Evolutionary conservation across 2,329 filamentous ascomycete genomes (phyloP), one percentile per base, ranked within the genome.

Genomic region (Penicillium vulpinum): DNA sequence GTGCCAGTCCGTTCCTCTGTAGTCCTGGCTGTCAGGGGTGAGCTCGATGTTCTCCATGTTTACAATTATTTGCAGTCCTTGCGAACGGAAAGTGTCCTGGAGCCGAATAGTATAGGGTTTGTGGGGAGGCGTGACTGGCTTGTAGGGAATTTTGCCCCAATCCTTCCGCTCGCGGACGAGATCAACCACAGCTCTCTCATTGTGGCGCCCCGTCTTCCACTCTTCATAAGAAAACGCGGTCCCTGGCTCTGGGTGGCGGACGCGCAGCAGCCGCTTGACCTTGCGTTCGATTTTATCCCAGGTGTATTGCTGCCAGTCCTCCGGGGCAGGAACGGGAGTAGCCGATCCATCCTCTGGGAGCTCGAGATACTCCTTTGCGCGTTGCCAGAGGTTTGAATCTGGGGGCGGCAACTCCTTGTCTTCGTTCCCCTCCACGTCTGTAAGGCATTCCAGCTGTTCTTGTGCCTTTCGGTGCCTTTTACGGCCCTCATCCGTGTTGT

Each of bases 201-300:
- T 56, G 15, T 50, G 21, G 36, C 49, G 31, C 18, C 51, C 56
- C 21, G 51, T 50, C 40, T 46, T 61, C 59, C 56, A 61, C 18
- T 61, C 56, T 7, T 54, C 53, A 40, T 61, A 59, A n/a, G 59
- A 59, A 36, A 50, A 59, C 15, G 52, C 26, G 11, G 38, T 44
- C 28, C 52, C 59, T 8, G 59, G 52, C 28, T 61, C 59, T 10
- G 59, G 51, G 35, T 61, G 56, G 15, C 53, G 21, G 26, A 61
- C 54, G 29, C 29, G 29, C 29, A 31, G 29, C 11, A 31, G 29
- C 11, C 29, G 29, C 29, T 31, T 31, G 29, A 15, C 29, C 11
- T 31, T 31, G 11, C 11, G 11, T 31, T 31, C 11, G 29, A 31
- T 31, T 13, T 15, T 15, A 31, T 31, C 2, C 29, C 29, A 31